Base-by-base conservation (phyloP, 441 rosid genomes). In the Eruca vesicaria region DNA sequence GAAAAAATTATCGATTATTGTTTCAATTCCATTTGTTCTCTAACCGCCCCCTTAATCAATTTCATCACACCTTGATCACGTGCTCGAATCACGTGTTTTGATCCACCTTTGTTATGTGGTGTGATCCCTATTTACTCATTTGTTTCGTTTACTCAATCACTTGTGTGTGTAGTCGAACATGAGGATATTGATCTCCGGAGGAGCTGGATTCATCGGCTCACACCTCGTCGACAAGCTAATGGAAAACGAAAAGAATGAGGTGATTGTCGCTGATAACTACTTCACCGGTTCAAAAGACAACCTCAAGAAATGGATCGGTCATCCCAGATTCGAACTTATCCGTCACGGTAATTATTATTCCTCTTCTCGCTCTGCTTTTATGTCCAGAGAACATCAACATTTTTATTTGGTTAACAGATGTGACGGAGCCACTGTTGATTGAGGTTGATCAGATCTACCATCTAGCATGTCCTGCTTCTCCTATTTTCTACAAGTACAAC, bases 161-260 rank as follows among this genome's bases (percentile, higher is more conserved):
- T 9, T 11, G 35, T 26, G 10, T 74, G 32, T 38, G 48, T 77
- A 91, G 97, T 85, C 98, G 19, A 91, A 94, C 66, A 86, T 94
- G 97, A 90, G 98, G 79, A 92, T 94, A 79, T 84, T 94, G 85
- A 87, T 92, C 18, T 89, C 95, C 15, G 98, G 98, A 71, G 96
- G 97, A 79, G 95, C 98, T 84, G 97, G 96, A 73, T 92, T 92
- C 84, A 92, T 92, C 9, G 97, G 97, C 31, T 92, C 97, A 58
- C 98, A 94, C 77, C 80, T 92, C 62, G 98, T 94, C 48, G 98
- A 94, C 83, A 88, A 67, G 85, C 82, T 94, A 71, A 90, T 94
- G 98, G 93, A 92, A 78, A 91, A 94, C 77, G 98, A 94, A 68
- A 94, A 94, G 85, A 94, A 94, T n/a, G 98, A 94, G 97, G 97